A percentile compares a stretch with the other conserved stretches of the same genome.
These are phyloP conservation scores for Trichocladium uniseriatum DNA, from an alignment of 495 filamentous ascomycete species.

Conservation along the genomic window DNA sequence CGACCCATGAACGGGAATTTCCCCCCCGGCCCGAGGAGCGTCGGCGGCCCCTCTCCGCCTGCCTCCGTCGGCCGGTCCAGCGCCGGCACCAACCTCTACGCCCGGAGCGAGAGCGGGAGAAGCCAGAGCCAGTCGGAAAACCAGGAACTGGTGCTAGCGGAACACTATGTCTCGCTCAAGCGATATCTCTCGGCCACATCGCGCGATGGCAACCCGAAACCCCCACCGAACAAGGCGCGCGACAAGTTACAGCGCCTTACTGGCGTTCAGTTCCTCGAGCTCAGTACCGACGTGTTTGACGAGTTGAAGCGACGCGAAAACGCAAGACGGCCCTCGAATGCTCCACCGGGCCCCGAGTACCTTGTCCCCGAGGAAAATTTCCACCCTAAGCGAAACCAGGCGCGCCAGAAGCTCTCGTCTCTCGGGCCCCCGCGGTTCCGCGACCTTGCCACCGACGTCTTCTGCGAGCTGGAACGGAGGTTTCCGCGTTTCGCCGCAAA, in stretches of 20 bases:
- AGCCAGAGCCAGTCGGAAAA: conserved; percentile 41
- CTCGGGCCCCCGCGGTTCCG: conserved; percentile 75
- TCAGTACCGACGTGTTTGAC: conserved; percentile 96
- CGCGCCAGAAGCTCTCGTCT: conserved; percentile 83
- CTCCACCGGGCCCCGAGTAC: conserved; percentile 54
- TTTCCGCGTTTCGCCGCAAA: conserved; percentile 70
- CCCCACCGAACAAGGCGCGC: conserved; percentile 73
- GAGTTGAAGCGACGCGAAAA: conserved; percentile 81
- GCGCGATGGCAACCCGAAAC: conserved; percentile 63
- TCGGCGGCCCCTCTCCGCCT: conserved; percentile 70
- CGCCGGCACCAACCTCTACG: conserved; percentile 55
- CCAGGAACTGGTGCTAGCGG: conserved; percentile 47
- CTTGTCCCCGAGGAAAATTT: conserved; percentile 77
- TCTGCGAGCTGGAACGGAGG: conserved; percentile 82
- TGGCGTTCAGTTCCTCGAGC: conserved; percentile 86
- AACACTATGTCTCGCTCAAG: conserved; percentile 76
- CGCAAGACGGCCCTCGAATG: conserved; percentile 43
- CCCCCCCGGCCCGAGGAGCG: conserved; percentile 39
- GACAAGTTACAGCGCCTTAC: conserved; percentile 89
- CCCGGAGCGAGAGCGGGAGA: conserved; percentile 52
- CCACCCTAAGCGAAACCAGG: conserved; percentile 95
- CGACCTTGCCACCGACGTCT: conserved; percentile 91
- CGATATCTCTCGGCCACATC: conserved; percentile 63
- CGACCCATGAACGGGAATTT: conserved; percentile 50
- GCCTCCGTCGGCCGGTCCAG: conserved; percentile 74